These are phyloP conservation scores for Trametes sanguinea DNA, from an alignment of 768 basidiomycete species.

Conservation along the genomic window DNA sequence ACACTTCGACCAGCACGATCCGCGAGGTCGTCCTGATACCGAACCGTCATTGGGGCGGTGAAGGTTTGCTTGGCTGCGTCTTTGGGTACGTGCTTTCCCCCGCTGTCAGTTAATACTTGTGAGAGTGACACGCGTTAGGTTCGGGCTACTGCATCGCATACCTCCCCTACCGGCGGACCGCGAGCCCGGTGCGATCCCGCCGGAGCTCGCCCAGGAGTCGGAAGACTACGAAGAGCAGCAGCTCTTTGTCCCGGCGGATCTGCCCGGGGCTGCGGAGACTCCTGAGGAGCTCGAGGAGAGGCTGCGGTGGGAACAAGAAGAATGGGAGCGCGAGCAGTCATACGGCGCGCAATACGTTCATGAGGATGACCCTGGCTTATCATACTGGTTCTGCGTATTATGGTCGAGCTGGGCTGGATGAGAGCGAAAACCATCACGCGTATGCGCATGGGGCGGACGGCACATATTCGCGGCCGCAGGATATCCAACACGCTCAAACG, in stretches of 20 bases:
- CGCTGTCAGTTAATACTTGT: conserved; percentile 11
- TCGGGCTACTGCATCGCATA: conserved; percentile 91
- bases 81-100: conserved; percentile 69
- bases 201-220: conserved; percentile 48
- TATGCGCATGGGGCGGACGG: conserved; percentile 9
- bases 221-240: conserved; percentile 59
- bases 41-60: conserved; percentile 97
- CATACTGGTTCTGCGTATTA: conserved; percentile 29
- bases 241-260: conserved; percentile 76
- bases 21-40: conserved; percentile 94
- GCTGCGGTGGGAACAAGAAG: conserved; percentile 29
- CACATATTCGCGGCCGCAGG: conserved; percentile 8
- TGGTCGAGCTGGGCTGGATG: conserved; percentile 2
- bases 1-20: conserved; percentile 61
- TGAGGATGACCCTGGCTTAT: conserved; percentile 25
- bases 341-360: conserved; percentile 29
- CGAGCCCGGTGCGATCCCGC: conserved; percentile 56
- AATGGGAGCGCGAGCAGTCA: conserved; percentile 33
- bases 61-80: conserved; percentile 91
- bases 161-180: conserved; percentile 72
- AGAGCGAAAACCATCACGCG: neutral
- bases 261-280: conserved; percentile 52
- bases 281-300: conserved; percentile 32
- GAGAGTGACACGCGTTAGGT: conserved; percentile 46
- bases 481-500: conserved; percentile 1